Conservation (phyloP, 305 asterid genomes). For the Solanum hybrid region DNA sequence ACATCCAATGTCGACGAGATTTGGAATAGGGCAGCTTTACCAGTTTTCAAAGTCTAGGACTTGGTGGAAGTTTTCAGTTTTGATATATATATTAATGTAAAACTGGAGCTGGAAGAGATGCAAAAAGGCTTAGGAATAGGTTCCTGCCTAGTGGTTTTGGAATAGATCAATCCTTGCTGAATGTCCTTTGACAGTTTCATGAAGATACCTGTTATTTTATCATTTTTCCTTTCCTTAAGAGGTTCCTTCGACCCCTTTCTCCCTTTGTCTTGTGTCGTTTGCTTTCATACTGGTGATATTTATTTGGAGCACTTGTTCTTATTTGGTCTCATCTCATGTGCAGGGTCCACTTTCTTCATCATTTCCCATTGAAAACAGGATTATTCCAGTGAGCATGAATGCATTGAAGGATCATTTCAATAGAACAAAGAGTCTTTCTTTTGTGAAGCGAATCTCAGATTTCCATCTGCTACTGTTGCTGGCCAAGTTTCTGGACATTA, state of each 20-base stretch:
- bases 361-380: slow-evolving; percentile 86
- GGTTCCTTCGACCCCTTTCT: neutral
- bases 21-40: neutral
- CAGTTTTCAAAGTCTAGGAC: neutral
- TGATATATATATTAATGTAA: neutral
- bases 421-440: slow-evolving; percentile 49
- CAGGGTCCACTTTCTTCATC: slow-evolving; percentile 86
- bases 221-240: neutral
- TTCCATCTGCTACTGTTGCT: slow-evolving; percentile 77
- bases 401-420: slow-evolving; percentile 66
- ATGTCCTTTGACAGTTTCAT: neutral
- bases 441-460: slow-evolving; percentile 80
- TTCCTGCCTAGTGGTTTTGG: neutral
- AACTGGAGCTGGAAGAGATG: neutral
- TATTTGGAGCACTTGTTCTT: neutral
- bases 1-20: neutral
- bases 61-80: neutral
- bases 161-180: neutral
- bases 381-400: slow-evolving; percentile 32
- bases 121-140: neutral
- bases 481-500: slow-evolving; percentile 58
- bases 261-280: neutral
- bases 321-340: slow-evolving; percentile 9
- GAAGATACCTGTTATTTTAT: neutral
- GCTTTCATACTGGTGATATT: neutral